Conservation (phyloP, 306 rosid genomes). For the Corylus avellana region DNA sequence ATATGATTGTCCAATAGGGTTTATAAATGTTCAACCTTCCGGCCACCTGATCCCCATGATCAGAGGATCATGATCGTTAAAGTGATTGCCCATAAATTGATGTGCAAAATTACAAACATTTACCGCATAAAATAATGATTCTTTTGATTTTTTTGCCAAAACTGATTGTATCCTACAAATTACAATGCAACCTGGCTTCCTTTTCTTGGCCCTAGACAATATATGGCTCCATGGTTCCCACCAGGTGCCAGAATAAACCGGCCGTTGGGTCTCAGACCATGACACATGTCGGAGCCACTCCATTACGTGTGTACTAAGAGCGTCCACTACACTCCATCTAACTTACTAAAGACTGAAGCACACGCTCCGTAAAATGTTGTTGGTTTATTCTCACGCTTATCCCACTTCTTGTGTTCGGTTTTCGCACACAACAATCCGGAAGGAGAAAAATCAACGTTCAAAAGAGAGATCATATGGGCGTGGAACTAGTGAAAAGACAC, state of each 20-base stretch:
- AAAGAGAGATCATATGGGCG: background rate
- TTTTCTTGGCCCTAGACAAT: constrained; percentile 14
- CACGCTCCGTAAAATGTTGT: background rate
- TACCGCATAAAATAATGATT: constrained; percentile 12
- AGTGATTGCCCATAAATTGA: background rate
- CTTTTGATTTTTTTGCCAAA: constrained; percentile 34
- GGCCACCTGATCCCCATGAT: constrained; percentile 12
- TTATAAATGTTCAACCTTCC: no score
- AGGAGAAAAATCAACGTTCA: background rate
- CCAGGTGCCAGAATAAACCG: constrained; percentile 25
- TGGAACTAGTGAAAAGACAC: constrained; percentile 5
- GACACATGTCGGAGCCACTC: constrained; percentile 35
- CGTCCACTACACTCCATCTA: background rate
- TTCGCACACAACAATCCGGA: background rate
- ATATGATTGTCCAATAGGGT: constrained; percentile 10
- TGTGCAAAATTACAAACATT: constrained; percentile 15
- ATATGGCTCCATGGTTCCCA: constrained; percentile 24
- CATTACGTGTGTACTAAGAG: background rate
- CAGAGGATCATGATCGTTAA: constrained; percentile 28
- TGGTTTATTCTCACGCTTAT: background rate
- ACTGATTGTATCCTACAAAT: constrained; percentile 28
- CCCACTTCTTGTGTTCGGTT: background rate
- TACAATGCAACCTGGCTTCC: constrained; percentile 6
- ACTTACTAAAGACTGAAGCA: background rate
- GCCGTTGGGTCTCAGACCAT: constrained; percentile 8